Evolutionary conservation across 495 filamentous ascomycete genomes (phyloP).

Genomic region (Lepidopterella palustris): DNA sequence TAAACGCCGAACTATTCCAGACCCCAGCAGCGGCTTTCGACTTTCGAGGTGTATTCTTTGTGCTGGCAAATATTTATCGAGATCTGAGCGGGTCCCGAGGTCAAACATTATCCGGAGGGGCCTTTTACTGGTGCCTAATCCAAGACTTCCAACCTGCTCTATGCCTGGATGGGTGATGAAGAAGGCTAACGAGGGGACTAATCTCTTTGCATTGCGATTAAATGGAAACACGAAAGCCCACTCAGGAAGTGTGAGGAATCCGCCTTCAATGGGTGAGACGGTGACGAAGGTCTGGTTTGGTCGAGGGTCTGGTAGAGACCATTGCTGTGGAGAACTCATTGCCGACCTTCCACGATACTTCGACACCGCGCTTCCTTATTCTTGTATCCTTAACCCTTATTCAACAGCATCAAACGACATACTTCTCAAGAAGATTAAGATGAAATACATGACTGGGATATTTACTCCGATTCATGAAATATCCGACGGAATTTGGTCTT

Average conservation of each 20-base stretch:
- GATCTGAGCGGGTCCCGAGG: constrained; percentile 42
- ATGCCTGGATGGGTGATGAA: constrained; percentile 33
- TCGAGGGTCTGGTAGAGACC: constrained; percentile 22
- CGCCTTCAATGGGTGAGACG: constrained; percentile 34
- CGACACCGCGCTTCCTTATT: no score
- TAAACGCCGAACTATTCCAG: constrained; percentile 39
- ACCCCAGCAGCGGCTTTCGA: constrained; percentile 37
- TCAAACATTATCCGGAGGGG: constrained; percentile 42
- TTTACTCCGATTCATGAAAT: no score
- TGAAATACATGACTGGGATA: no score
- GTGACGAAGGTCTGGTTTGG: constrained; percentile 31
- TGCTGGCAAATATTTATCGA: constrained; percentile 36
- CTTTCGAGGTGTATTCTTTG: constrained; percentile 39
- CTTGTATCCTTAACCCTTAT: no score
- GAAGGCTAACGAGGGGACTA: constrained; percentile 35
- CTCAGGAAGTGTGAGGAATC: constrained; percentile 35
- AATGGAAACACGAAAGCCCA: constrained; percentile 32
- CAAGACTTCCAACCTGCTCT: not conserved
- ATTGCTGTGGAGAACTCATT: not conserved
- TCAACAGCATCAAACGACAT: no score
- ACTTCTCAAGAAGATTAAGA: no score
- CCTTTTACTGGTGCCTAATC: not conserved
- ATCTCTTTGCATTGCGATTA: constrained; percentile 25
- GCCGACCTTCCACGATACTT: no score
- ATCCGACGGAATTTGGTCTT: no score